Conservation (phyloP, 768 basidiomycete genomes). For the Phanerochaete carnosa region DNA sequence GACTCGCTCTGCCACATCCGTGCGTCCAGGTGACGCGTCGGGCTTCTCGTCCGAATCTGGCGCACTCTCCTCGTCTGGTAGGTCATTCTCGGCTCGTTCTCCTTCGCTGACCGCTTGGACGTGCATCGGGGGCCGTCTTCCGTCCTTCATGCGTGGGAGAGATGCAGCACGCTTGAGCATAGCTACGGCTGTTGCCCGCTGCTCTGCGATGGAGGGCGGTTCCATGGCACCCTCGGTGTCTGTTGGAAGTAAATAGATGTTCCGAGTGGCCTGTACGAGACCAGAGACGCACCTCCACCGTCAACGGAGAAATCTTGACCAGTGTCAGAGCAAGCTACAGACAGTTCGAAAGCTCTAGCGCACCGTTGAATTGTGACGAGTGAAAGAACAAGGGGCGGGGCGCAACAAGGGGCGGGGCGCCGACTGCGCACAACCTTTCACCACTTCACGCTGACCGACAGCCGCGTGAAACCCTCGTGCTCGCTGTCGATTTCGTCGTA, state of each 20-base stretch:
- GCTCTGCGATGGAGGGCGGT: conserved; percentile 50
- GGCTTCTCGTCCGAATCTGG: conserved; percentile 26
- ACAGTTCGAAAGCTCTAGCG: neutral
- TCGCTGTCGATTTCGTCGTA: neutral
- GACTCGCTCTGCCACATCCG: conserved; percentile 2
- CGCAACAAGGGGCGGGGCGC: neutral
- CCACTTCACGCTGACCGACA: neutral
- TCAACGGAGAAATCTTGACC: neutral
- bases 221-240: conserved; percentile 33
- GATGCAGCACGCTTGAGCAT: conserved; percentile 92
- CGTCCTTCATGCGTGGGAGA: conserved; percentile 88
- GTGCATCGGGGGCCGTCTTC: conserved; percentile 84
- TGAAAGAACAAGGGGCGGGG: conserved; percentile 4
- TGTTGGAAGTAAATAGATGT: conserved; percentile 19
- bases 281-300: conserved; percentile 7
- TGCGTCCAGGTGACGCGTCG: conserved; percentile 20
- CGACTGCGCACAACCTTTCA: neutral
- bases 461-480: conserved; percentile 7
- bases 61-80: conserved; percentile 33
- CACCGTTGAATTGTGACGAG: conserved; percentile 4
- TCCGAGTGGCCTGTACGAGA: neutral
- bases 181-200: conserved; percentile 84
- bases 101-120: conserved; percentile 80
- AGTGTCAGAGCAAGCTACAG: neutral
- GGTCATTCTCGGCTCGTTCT: conserved; percentile 47